phyloP scores from a whole-genome alignment of 164 flowering plant genomes.

The Magnolia officinalis region DNA sequence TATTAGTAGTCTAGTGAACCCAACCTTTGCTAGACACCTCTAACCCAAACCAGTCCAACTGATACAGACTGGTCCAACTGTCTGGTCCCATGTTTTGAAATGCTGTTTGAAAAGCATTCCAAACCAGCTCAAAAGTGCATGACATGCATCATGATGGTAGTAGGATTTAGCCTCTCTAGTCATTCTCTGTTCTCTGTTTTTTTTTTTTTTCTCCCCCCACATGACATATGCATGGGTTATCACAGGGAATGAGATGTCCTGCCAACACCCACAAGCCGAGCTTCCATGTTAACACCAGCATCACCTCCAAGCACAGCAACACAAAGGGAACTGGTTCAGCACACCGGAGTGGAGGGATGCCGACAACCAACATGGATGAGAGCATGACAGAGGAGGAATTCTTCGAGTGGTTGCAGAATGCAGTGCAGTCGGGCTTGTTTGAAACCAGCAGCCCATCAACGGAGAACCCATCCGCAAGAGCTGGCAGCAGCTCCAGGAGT shows the following conservation, averaged over 20 bases:
- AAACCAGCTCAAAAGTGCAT: not conserved
- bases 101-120: not conserved
- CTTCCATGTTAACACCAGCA: conserved; percentile 86
- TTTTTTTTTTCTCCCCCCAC: not conserved
- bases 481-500: conserved; percentile 34
- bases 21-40: no score
- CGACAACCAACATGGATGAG: conserved; percentile 53
- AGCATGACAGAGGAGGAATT: conserved; percentile 83
- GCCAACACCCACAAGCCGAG: conserved; percentile 90
- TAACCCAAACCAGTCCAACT: no score
- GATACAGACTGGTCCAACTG: not conserved
- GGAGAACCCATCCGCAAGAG: conserved; percentile 38
- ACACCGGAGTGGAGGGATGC: conserved; percentile 47
- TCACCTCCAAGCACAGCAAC: conserved; percentile 49
- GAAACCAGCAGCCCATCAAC: conserved; percentile 41
- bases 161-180: not conserved
- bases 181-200: not conserved
- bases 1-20: no score
- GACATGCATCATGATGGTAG: not conserved
- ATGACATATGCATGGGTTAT: not conserved
- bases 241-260: conserved; percentile 96
- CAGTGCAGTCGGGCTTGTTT: conserved; percentile 71
- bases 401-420: conserved; percentile 79
- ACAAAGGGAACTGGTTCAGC: conserved; percentile 49
- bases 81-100: not conserved